Evolutionary conservation across 1,139 yeast genomes (phyloP), one percentile per base, ranked within the genome.

Genomic region (Nakaseomyces uthaithaninus): DNA sequence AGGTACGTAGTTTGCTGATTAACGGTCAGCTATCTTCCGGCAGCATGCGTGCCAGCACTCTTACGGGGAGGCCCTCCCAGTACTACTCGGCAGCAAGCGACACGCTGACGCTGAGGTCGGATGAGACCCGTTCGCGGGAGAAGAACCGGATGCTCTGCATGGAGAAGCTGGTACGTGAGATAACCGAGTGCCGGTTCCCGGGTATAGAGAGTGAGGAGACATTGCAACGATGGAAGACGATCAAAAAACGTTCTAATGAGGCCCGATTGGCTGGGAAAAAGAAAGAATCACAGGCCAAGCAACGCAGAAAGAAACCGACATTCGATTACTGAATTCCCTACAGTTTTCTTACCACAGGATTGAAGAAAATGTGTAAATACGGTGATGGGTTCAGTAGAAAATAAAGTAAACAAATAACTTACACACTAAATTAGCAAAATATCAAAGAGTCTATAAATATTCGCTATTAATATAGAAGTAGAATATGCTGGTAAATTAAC

Each of bases 61-160:
- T n/a, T 8, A 19, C 35, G 14, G 35, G 35, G 24, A 19, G 35
- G 50, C 48, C 63, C 49, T 70, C 80, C 36, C 62, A 80, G 20
- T 83, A 76, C 55, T 69, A 75, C 42, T 77, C 80, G 2, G 73
- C 72, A 44, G 54, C 58, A 1, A 72, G 74, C 2, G 86, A 86
- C 0, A 59, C 65, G 4, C 46, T 85, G 0, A 61, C 81, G 8
- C 68, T 85, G 2, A 82, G 76, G 46, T 72, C 82, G 34, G 93
- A 83, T 48, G 55, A 64, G 9, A 64, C 74, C 3, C 60, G 95
- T 25, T 76, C 75, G 28, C 65, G 87, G 46, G 77, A 73, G 10
- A 64, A 62, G 11, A 85, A 85, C 52, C 59, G 74, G 11, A 67
- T 66, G 8, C 72, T 73, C 27, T 85, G 94, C 51, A 74, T 75